These are phyloP conservation scores for Xylaria polymorpha DNA, from an alignment of 2,329 filamentous ascomycete genomes.

Conservation along the genomic window DNA sequence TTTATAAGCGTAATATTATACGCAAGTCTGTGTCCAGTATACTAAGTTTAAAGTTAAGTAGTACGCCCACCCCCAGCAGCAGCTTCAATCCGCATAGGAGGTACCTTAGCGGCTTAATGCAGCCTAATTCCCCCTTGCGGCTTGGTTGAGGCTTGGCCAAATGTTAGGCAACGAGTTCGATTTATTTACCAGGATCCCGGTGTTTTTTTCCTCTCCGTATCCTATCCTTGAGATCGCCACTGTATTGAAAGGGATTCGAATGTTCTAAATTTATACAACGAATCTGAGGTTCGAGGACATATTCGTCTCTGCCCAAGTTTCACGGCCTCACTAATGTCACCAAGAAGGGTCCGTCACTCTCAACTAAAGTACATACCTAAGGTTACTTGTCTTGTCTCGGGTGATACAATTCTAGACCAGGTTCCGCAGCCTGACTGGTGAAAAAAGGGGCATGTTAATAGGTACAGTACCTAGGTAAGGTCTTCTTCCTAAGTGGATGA, in stretches of 20 bases:
- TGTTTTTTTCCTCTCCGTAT: background rate
- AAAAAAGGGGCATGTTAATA: conserved; percentile 28
- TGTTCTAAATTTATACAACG: conserved; percentile 4
- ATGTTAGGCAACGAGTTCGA: conserved; percentile 14
- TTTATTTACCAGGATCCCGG: conserved; percentile 4
- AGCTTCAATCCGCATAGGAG: background rate
- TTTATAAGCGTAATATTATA: background rate
- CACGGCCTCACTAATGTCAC: conserved; percentile 18
- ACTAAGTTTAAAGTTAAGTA: too few relatives aligned
- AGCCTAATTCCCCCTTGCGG: conserved; percentile 26
- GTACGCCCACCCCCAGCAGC: background rate
- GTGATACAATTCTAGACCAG: conserved; percentile 30
- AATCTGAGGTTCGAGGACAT: conserved; percentile 14
- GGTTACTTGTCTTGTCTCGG: conserved; percentile 14
- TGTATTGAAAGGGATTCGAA: conserved; percentile 17
- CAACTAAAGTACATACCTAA: background rate
- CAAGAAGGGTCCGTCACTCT: conserved; percentile 17
- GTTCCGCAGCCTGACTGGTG: conserved; percentile 32
- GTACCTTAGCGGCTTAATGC: conserved; percentile 8
- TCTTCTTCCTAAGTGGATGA: conserved; percentile 23
- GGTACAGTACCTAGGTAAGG: too few relatives aligned
- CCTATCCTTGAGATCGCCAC: background rate
- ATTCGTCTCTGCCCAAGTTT: conserved; percentile 14
- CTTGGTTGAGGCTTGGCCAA: conserved; percentile 21
- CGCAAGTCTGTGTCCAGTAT: too few relatives aligned